Evolutionary conservation across 352 stramenopile species (phyloP).

Genomic region (Phytopythium sindhum): DNA sequence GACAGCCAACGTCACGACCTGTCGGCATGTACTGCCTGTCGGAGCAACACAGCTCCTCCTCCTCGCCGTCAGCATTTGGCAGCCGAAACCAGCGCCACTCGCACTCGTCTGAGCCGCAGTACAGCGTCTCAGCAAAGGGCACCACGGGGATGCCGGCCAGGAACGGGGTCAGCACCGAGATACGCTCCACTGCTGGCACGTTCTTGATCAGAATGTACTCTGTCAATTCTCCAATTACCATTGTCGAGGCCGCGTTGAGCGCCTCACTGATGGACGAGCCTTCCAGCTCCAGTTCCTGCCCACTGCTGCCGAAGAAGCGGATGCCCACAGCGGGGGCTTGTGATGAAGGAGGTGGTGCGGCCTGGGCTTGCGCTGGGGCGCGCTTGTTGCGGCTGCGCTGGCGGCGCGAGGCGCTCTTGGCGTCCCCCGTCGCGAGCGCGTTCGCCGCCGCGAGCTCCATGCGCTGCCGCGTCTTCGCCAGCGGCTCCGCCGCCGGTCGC

Average conservation of each 20-base stretch:
- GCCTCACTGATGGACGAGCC: constrained; percentile 33
- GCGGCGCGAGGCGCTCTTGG: constrained; percentile 12
- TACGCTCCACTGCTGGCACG: constrained; percentile 41
- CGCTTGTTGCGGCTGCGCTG: constrained; percentile 19
- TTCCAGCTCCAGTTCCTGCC: constrained; percentile 33
- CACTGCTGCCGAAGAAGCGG: constrained; percentile 34
- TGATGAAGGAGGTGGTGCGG: constrained; percentile 6
- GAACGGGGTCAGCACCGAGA: constrained; percentile 42
- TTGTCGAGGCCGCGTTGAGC: constrained; percentile 29
- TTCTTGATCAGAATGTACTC: constrained; percentile 58
- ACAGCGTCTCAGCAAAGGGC: constrained; percentile 52
- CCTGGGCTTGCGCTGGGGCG: constrained; percentile 1
- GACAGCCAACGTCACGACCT: constrained; percentile 30
- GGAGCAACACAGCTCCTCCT: constrained; percentile 14
- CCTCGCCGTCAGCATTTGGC: background rate
- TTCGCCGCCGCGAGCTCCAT: constrained; percentile 46
- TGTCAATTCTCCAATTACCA: constrained; percentile 34
- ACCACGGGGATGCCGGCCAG: constrained; percentile 40
- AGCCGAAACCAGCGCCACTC: constrained; percentile 62
- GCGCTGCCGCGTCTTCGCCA: constrained; percentile 55
- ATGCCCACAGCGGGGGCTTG: constrained; percentile 14
- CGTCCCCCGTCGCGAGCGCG: constrained; percentile 4
- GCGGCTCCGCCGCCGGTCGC: constrained; percentile 30
- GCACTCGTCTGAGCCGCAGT: constrained; percentile 63
- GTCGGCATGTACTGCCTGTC: constrained; percentile 42